Conservation (phyloP, 345 rosid species). For the Turnera subulata region DNA sequence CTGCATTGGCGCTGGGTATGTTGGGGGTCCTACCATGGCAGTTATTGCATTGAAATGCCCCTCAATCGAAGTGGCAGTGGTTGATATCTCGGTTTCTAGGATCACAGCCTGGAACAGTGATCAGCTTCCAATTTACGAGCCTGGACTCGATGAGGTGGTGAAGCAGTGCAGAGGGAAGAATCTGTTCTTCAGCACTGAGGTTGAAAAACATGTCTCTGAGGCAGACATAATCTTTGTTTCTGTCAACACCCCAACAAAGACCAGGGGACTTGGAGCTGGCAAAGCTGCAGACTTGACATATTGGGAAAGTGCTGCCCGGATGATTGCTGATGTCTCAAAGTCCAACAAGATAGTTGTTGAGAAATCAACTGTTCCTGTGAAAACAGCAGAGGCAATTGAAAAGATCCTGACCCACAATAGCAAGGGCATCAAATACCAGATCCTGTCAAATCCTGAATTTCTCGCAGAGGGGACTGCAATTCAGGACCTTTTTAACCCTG, state of each 20-base stretch:
- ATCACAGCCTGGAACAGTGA: constrained; percentile 69
- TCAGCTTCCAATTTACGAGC: constrained; percentile 65
- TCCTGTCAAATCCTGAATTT: constrained; percentile 23
- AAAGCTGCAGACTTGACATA: constrained; percentile 22
- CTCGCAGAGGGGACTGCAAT: constrained; percentile 26
- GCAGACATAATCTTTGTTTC: constrained; percentile 21
- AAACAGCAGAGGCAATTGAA: constrained; percentile 24
- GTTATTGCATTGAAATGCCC: constrained; percentile 69
- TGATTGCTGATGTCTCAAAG: constrained; percentile 25
- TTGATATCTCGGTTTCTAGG: constrained; percentile 59
- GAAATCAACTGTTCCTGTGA: constrained; percentile 25
- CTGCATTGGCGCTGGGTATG: constrained; percentile 19
- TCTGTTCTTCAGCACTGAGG: constrained; percentile 28
- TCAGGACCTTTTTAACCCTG: constrained; percentile 19
- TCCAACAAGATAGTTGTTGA: constrained; percentile 24
- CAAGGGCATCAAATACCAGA: constrained; percentile 20
- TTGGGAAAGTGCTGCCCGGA: constrained; percentile 25
- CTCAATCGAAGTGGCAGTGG: constrained; percentile 57
- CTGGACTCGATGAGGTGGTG: constrained; percentile 65
- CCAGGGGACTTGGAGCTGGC: constrained; percentile 22
- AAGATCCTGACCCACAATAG: constrained; percentile 19
- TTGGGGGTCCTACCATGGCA: constrained; percentile 41
- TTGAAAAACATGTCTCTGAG: constrained; percentile 21
- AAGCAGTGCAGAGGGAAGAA: constrained; percentile 65
- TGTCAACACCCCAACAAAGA: constrained; percentile 24